Evolutionary conservation across 2,329 filamentous ascomycete genomes (phyloP).

Genomic region (Pyricularia sp.): DNA sequence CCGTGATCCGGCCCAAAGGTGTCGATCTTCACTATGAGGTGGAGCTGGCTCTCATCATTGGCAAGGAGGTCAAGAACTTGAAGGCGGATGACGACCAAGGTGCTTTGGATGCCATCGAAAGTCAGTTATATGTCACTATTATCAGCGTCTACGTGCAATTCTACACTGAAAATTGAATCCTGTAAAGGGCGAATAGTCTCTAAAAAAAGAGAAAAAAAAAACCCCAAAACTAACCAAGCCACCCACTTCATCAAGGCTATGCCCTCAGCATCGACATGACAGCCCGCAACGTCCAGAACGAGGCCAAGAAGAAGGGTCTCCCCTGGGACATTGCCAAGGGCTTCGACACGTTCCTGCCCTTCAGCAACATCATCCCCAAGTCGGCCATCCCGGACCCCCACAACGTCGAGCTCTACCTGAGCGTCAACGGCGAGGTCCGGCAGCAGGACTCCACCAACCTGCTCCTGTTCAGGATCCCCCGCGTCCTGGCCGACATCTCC

Average conservation of each 20-base stretch:
- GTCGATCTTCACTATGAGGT: constrained; percentile 91
- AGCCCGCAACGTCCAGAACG: constrained; percentile 86
- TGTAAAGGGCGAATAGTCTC: no score
- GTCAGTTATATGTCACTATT: constrained; percentile 32
- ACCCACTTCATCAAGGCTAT: constrained; percentile 49
- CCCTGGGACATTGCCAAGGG: constrained; percentile 97
- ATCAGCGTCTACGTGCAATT: neutral
- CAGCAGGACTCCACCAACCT: constrained; percentile 86
- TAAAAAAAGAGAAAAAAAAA: neutral
- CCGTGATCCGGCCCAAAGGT: constrained; percentile 73
- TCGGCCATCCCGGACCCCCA: constrained; percentile 76
- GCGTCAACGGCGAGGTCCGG: constrained; percentile 67
- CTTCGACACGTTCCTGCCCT: constrained; percentile 92
- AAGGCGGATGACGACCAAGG: constrained; percentile 62
- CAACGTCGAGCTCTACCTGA: constrained; percentile 75
- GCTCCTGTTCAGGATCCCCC: constrained; percentile 88
- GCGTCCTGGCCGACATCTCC: constrained; percentile 83
- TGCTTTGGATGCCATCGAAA: constrained; percentile 75
- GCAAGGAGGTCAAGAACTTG: constrained; percentile 69
- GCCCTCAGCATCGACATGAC: constrained; percentile 95
- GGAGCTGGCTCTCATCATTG: constrained; percentile 83
- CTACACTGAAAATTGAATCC: neutral
- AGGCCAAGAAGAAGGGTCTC: constrained; percentile 93
- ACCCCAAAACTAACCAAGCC: neutral
- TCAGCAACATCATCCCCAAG: constrained; percentile 75